Evolutionary conservation across 2,329 filamentous ascomycete species (phyloP).

Genomic region (Orbilia blumenaviensis): DNA sequence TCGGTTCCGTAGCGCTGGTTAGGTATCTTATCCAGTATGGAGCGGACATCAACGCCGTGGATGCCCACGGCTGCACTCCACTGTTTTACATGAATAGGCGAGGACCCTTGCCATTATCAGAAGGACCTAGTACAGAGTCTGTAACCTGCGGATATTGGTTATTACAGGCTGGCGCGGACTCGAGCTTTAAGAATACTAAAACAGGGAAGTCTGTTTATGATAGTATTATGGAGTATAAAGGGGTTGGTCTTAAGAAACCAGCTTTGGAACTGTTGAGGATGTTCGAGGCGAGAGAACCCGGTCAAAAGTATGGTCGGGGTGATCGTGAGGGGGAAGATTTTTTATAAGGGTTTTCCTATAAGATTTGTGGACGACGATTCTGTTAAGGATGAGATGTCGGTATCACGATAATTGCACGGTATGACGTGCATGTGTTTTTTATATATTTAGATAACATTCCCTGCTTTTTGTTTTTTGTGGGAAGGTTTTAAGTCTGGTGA

Average conservation of each 20-base stretch:
- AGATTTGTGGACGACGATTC: no score
- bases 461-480: no score
- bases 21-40: conserved; percentile 31
- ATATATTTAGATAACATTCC: no score
- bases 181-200: conserved; percentile 14
- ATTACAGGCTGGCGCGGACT: conserved; percentile 42
- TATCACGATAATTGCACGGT: no score
- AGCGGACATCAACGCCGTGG: conserved; percentile 37
- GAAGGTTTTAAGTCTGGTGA: no score
- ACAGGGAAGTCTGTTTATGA: conserved; percentile 33
- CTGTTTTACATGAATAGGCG: conserved; percentile 37
- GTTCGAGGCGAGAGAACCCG: conserved; percentile 12
- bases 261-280: conserved; percentile 15
- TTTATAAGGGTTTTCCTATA: no score
- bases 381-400: no score
- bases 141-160: conserved; percentile 36
- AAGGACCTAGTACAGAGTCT: not conserved
- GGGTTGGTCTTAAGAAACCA: conserved; percentile 19
- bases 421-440: no score
- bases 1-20: not conserved
- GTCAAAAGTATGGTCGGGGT: no score
- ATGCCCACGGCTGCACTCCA: conserved; percentile 24
- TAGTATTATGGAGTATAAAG: not conserved
- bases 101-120: conserved; percentile 8
- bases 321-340: not conserved